Base-by-base conservation (phyloP, 176 grass and related monocot species). In the Puccinellia tenuiflora region DNA sequence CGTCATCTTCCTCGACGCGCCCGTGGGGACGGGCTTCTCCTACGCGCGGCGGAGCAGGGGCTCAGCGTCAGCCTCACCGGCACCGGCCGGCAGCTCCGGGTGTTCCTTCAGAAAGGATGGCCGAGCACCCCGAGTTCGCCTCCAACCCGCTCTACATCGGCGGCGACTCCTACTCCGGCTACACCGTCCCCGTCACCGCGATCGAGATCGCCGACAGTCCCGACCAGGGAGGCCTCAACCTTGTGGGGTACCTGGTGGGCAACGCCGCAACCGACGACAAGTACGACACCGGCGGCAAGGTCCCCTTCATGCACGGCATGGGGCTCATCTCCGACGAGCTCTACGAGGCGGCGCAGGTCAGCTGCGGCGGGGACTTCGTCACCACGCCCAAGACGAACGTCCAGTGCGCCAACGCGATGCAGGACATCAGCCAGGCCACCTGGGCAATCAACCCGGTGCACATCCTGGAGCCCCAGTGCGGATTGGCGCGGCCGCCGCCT, bases 281-380 rank as follows among this genome's bases (percentile, higher is more conserved):
- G 11, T 93, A 81, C 86, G 89, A 97, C 85, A 3, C 21, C 24
- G 88, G 75, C 0, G 83, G 89, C 51, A 88, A 68, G 80, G 87
- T 97, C 13, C 94, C 94, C 5, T 97, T 88, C 82, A 81, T 78
- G 86, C 91, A 97, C 85, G 94, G 94, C 30, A 86, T 83, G 87
- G 94, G 85, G 14, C 89, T 94, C 33, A 92, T 97, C 82, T 97
- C 94, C 64, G 94, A 97, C 84, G 94, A 97, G 84, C 82, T 94
- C 28, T 94, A 79, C 69, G 83, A 90, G 68, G 84, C 85, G 24
- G 84, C 89, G 9, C 83, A 28, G 76, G 56, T 28, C 15, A 83
- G 82, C 5, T 97, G 94, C 55, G 66, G 34, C 50, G 87, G 76
- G 1, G 84, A 90, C n/a, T 97, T 86, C 82, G 76, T 61, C 15